Evolutionary conservation across 2,329 filamentous ascomycete species (phyloP).

Genomic region (Cladosporium sp.): DNA sequence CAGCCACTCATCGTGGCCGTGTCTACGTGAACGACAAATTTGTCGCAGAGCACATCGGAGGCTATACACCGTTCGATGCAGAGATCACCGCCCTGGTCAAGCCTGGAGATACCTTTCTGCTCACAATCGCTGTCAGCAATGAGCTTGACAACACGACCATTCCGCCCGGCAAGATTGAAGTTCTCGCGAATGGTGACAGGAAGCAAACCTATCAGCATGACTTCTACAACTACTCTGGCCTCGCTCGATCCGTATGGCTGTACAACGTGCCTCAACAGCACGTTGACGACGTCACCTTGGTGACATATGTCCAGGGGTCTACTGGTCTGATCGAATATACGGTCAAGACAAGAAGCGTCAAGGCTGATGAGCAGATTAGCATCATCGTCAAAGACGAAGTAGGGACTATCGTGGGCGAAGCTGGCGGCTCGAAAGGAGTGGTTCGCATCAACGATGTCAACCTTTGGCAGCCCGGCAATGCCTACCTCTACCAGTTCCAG

Average conservation of each 20-base stretch:
- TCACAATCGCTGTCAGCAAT: constrained; percentile 12
- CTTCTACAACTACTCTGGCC: constrained; percentile 11
- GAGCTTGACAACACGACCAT: constrained; percentile 7
- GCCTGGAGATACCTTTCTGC: constrained; percentile 3
- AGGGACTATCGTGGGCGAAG: not conserved
- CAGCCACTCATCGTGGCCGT: constrained; percentile 7
- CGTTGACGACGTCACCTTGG: constrained; percentile 5
- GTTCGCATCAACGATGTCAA: not conserved
- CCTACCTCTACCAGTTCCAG: constrained; percentile 4
- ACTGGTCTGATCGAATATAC: constrained; percentile 11
- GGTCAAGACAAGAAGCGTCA: not conserved
- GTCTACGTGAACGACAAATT: constrained; percentile 9
- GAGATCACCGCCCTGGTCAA: constrained; percentile 3
- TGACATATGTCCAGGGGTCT: constrained; percentile 1
- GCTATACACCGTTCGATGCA: constrained; percentile 9
- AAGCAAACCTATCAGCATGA: constrained; percentile 7
- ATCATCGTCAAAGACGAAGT: constrained; percentile 4
- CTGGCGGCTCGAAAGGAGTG: not conserved
- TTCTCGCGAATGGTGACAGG: not conserved
- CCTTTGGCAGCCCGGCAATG: constrained; percentile 9
- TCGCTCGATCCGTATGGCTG: constrained; percentile 11
- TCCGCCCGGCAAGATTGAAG: constrained; percentile 4
- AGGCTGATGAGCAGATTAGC: not conserved
- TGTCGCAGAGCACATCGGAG: constrained; percentile 3
- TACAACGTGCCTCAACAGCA: constrained; percentile 10